Base-by-base conservation (phyloP, 805 yeast genomes). In the Huiozyma naganishii region DNA sequence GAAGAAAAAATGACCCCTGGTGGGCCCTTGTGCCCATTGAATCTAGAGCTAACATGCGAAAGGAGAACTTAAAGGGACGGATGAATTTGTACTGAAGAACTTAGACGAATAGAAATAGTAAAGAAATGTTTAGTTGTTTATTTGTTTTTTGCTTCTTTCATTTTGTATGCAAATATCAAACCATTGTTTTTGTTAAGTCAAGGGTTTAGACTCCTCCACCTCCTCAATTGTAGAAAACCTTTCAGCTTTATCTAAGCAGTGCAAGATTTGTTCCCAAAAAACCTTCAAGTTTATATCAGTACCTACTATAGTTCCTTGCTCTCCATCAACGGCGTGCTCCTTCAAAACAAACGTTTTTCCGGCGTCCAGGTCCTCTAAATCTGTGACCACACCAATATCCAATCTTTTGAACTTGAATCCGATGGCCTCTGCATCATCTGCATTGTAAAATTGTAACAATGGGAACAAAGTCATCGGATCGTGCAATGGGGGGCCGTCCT, bases 381-480 rank as follows among this genome's bases (percentile, higher is more conserved):
- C 57, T 17, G 47, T 50, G 9, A 45, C 45, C 0, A 57, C 63
- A 32, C 54, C 52, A 39, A 59, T 48, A 39, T 65, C 60, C 29
- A 50, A 13, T 35, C 58, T 51, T 39, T 45, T 53, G 40, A 51
- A 58, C 7, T 36, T 42, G 43, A 58, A 52, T 23, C 44, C 40
- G 5, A 57, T 34, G 4, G 39, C 42, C n/a, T 52, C 49, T 42
- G 43, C 43, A 27, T 45, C 55, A 55, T 41, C 67, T 46, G 54
- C 50, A 1, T 50, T 53, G 44, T 58, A 59, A 41, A 76, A 58
- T 17, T 76, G 74, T 41, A 84, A 59, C 33, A 84, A 53, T 0
- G 77, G 77, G 42, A 73, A 74, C 8, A 83, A 66, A 0, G 94
- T 83, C 41, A 83, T 65, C 1, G 92, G 90, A 59, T 85, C 95